Base-by-base conservation (phyloP, 805 yeast species). In the Candida glaebosa region DNA sequence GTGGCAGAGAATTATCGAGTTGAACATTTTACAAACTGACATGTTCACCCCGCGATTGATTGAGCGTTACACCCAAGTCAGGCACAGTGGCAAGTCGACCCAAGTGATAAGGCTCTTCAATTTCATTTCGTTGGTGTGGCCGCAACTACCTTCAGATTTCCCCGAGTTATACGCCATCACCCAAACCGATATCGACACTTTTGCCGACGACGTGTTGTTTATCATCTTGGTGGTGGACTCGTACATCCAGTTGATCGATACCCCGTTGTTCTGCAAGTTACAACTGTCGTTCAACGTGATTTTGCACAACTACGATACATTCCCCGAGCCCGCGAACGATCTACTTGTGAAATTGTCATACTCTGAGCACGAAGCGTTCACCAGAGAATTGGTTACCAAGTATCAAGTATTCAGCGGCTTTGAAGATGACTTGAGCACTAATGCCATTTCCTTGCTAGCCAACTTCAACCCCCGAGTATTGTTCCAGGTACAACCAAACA, bases 181-280 rank as follows among this genome's bases (percentile, higher is more conserved):
- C 14, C 39, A 31, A 15, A 34, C 33, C 3, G 57, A 52, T 17
- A 38, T 61, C n/a, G 36, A 44, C 12, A 44, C 39, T 8, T 38
- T 38, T 31, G 41, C 48, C 2, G 55, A 55, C 26, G 68, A 63
- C 41, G 57, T 59, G 1, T 51, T 65, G 30, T 54, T 53, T 31
- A 51, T 48, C n/a, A 47, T 57, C 6, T 43, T 60, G 28, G 39
- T 56, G 8, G 45, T 62, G 9, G 54, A 54, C 18, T 65, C 56
- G 47, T 63, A 60, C 40, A 45, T 39, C 18, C 53, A 51, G 19
- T 37, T 60, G 7, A 40, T 62, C 12, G 42, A 42, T 4, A 42
- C 42, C 17, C 14, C 39, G 9, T 16, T 35, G n/a, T n/a, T 32
- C 15, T 15, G 18, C 4, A 14, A 14, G 14, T 10, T 38, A n/a